Evolutionary conservation across 2,329 filamentous ascomycete species (phyloP), one percentile per base, ranked within the genome.

Genomic region (Grosmannia serpens): DNA sequence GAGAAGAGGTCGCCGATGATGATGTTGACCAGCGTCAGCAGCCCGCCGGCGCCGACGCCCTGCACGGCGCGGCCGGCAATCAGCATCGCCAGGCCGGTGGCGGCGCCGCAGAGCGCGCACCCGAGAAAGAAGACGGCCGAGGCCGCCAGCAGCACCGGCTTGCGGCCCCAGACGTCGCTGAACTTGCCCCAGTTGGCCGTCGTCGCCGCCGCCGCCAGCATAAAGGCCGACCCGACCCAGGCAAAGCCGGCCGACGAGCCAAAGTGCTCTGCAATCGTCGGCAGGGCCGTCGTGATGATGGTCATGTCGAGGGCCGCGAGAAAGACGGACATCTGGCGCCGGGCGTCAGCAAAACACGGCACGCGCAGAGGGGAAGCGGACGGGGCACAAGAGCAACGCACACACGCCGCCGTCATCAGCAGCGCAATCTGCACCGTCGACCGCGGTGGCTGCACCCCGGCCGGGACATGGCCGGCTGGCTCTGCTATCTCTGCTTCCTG

Each of bases 171-270:
- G 58, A 84, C 79, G 62, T 83, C 81, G 49, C 77, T 77, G 53
- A 83, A 66, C 64, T 81, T 81, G 58, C 85, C 86, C 87, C 87
- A 91, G 55, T 86, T 82, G 0, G 87, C 86, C 0, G 82, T 81
- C 1, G 81, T 79, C 69, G 76, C 81, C 1, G 86, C 84, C 67
- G 84, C 86, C 58, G 84, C 86, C 13, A 91, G 80, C 8, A 90
- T 75, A 66, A 88, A 92, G 3, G 87, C 83, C 44, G 81, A 83
- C 17, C 88, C 88, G 61, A 92, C 85, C 89, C 88, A 91, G 56
- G 85, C 81, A 70, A 91, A 91, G 27, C 87, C 87, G 20, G 80
- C 74, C 3, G 82, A 82, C 7, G 86, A 87, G 51, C 83, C 67
- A 61, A 91, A 81, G 60, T 87, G 76, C 38, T 71, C 70, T 6